These are phyloP conservation scores for barley (Hordeum vulgare) DNA, from an alignment of 176 grass and related monocot species.

Conservation along the genomic window MorexV3_pseudomolecules_assembly NC_058519.1:562854633-562855132, in stretches of 20 bases:
- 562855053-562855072: slow-evolving; percentile 85
- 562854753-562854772: slow-evolving; percentile 45
- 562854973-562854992: slow-evolving; percentile 55
- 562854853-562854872: slow-evolving; percentile 24
- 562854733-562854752: slow-evolving; percentile 59
- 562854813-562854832: slow-evolving; percentile 37
- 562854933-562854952: slow-evolving; percentile 71
- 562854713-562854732: slow-evolving; percentile 1
- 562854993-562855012: slow-evolving; percentile 58
- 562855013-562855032: slow-evolving; percentile 69
- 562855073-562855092: slow-evolving; percentile 49
- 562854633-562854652: background rate
- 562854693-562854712: background rate
- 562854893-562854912: slow-evolving; percentile 37
- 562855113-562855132: slow-evolving; percentile 43
- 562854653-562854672: background rate
- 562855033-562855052: slow-evolving; percentile 66
- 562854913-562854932: slow-evolving; percentile 75
- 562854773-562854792: slow-evolving; percentile 27
- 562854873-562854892: background rate
- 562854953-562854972: slow-evolving; percentile 62
- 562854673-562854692: background rate
- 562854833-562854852: background rate
- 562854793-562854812: slow-evolving; percentile 4
- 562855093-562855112: background rate